Base-by-base conservation (phyloP, 2,329 filamentous ascomycete genomes). In the Fusarium sp. region DNA sequence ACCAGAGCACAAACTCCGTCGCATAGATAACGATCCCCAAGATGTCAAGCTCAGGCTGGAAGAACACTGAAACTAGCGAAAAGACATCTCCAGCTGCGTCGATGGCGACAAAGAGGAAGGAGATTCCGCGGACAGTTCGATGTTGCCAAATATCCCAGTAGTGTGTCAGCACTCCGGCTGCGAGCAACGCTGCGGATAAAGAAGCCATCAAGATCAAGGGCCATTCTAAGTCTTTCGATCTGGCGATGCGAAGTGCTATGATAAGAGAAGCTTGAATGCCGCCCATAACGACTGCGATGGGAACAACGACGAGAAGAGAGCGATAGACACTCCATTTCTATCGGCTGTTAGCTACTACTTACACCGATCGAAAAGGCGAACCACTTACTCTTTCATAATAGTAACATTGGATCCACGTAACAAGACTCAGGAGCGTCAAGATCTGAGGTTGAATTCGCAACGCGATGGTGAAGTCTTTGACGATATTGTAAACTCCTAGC, bases 131-230 rank as follows among this genome's bases (percentile, higher is more conserved):
- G 3, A 92, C 90, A 0, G 89, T 91, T 9, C 87, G 84, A 69
- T 91, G 86, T 4, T 83, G 75, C 72, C 87, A 92, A 23, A 93
- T 92, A 66, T 93, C 90, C 82, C 86, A 87, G 72, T 92, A 93
- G 75, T 93, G 90, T 4, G 87, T 81, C 10, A 92, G 78, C 0
- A 93, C 91, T 0, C 91, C 91, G 2, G 88, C 84, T 2, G 88
- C 88, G 2, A 93, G 84, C 4, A 93, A 81, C 1, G 82, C 76
- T 0, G 90, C 89, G 0, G 90, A 89, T 1, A 92, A 76, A 0
- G 88, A 85, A 3, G 90, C 90, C 89, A 92, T 92, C 1, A 92
- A 69, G 0, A 84, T 90, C 48, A 87, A 75, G 1, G 91, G 89
- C 90, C 90, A 93, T 12, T 85, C 77, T 0, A 86, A 55, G 5